A percentile compares a stretch with the other conserved stretches of the same genome.
Conservation (phyloP, 2,329 filamentous ascomycete species). For the Fusarium sp. region DNA sequence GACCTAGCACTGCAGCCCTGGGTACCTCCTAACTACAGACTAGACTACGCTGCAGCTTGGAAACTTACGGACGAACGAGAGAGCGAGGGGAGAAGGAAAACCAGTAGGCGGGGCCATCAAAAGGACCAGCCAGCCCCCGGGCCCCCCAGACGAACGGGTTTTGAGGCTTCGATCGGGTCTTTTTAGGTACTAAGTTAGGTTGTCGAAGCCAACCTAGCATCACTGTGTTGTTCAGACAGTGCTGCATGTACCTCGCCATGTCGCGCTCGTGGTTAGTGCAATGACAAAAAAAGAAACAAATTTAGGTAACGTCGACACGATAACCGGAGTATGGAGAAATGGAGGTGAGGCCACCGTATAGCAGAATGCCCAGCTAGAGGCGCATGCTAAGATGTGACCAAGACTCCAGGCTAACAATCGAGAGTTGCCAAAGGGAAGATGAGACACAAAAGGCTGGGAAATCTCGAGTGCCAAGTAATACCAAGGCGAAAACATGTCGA, state of each 20-base stretch:
- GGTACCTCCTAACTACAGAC: constrained; percentile 5
- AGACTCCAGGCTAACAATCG: constrained; percentile 12
- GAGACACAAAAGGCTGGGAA: constrained; percentile 30
- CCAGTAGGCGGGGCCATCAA: constrained; percentile 33
- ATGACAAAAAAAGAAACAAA: neutral
- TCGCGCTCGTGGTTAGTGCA: neutral
- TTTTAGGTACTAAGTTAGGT: constrained; percentile 1
- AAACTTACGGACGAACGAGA: constrained; percentile 21
- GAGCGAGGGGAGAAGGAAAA: constrained; percentile 25
- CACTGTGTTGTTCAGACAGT: constrained; percentile 39
- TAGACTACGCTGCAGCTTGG: constrained; percentile 3
- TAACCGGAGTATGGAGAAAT: constrained; percentile 16
- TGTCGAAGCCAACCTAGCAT: neutral
- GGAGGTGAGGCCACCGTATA: constrained; percentile 20
- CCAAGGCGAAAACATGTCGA: constrained; percentile 36
- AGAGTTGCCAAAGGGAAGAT: constrained; percentile 30
- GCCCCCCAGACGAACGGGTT: constrained; percentile 1
- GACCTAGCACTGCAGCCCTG: neutral
- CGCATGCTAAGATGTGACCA: constrained; percentile 29
- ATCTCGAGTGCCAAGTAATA: constrained; percentile 30
- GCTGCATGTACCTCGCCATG: constrained; percentile 15
- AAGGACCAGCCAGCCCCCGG: constrained; percentile 28
- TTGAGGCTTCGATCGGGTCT: constrained; percentile 32
- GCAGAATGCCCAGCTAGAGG: constrained; percentile 4
- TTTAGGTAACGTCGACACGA: neutral